phyloP scores from a whole-genome alignment of 2,329 filamentous ascomycete species.

The Macrophomina pseudophaseolina region DNA sequence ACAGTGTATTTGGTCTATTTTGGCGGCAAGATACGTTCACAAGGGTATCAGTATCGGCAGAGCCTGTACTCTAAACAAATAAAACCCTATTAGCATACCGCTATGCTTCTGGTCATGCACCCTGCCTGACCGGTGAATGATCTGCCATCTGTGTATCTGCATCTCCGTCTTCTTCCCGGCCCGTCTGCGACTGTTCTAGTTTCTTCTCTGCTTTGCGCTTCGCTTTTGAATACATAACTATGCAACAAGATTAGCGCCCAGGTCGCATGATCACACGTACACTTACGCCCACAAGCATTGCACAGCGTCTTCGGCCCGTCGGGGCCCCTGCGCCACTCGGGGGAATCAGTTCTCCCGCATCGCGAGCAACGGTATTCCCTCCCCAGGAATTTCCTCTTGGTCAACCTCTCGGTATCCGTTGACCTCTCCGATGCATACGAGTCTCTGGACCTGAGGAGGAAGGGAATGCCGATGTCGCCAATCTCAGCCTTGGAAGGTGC shows the following conservation, averaged over 20 bases:
- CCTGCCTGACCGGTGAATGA: not conserved
- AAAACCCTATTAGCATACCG: not conserved
- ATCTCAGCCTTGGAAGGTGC: not conserved
- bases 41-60: not conserved
- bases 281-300: slow-evolving; percentile 85
- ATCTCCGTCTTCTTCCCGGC: not conserved
- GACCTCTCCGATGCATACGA: not conserved
- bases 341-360: slow-evolving; percentile 91
- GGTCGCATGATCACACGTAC: not conserved
- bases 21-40: not conserved
- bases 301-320: slow-evolving; percentile 92
- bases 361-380: slow-evolving; percentile 90
- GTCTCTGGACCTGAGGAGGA: not conserved
- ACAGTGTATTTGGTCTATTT: not conserved
- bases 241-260: not conserved
- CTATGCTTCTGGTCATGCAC: not conserved
- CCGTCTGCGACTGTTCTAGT: not conserved
- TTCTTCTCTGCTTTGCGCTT: not conserved
- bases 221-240: slow-evolving; percentile 8
- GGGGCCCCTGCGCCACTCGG: slow-evolving; percentile 94
- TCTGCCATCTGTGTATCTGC: not conserved
- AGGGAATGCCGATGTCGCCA: slow-evolving; percentile 1
- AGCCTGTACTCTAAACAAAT: not conserved
- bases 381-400: slow-evolving; percentile 76
- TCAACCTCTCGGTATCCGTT: not conserved